phyloP scores from a whole-genome alignment of 2,329 filamentous ascomycete genomes.

The Colletotrichum gigasporum region DNA sequence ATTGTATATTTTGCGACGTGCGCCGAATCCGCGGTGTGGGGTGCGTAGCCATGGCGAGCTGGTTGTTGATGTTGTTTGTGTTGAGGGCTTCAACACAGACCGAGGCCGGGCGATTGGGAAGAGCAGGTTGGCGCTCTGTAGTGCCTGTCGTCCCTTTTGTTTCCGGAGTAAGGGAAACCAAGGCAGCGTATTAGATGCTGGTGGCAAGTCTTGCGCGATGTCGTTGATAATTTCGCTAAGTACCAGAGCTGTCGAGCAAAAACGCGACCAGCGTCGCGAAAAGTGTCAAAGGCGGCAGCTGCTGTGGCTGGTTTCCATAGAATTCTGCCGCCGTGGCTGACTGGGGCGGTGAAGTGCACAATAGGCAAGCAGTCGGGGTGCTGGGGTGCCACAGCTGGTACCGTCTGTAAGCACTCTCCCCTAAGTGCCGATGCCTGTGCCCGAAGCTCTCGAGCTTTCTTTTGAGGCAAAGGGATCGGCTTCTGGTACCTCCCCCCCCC shows the following conservation, averaged over 20 bases:
- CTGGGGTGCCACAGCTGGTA: not conserved
- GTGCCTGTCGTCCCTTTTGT: not conserved
- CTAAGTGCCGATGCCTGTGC: too few species aligned
- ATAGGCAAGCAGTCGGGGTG: not conserved
- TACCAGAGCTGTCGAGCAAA: conserved; percentile 15
- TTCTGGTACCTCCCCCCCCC: too few species aligned
- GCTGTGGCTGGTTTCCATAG: not conserved
- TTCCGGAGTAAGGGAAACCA: not conserved
- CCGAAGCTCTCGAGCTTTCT: too few species aligned
- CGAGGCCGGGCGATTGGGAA: not conserved
- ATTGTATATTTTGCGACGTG: conserved; percentile 58
- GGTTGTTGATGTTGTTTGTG: not conserved
- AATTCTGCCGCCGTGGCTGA: conserved; percentile 7
- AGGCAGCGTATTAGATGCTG: not conserved
- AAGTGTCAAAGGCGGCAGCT: conserved; percentile 10
- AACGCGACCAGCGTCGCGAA: conserved; percentile 32
- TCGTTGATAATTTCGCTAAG: not conserved
- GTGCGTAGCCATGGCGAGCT: conserved; percentile 36
- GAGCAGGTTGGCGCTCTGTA: not conserved
- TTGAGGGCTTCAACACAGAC: not conserved
- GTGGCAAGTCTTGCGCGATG: not conserved
- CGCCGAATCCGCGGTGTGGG: conserved; percentile 52
- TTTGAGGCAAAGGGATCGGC: too few species aligned
- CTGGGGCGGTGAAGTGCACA: not conserved
- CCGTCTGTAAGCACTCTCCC: too few species aligned